Evolutionary conservation across 495 filamentous ascomycete genomes (phyloP).

Genomic region (Penicillium simplicissimum): DNA sequence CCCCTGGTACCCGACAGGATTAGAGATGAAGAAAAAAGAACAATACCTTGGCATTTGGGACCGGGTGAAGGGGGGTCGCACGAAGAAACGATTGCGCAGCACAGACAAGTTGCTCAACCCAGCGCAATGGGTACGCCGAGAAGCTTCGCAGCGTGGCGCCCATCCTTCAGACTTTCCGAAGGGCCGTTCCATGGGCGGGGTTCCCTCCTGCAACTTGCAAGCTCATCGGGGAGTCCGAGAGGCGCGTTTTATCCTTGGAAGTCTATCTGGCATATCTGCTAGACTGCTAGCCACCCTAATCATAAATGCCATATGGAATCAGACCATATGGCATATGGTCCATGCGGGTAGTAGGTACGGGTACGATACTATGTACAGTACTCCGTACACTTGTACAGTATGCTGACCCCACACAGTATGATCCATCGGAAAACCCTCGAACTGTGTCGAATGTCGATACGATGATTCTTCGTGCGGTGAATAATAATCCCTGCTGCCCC

Average conservation of each 20-base stretch:
- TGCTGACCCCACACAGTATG: neutral
- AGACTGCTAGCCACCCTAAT: too few relatives aligned
- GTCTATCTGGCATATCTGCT: too few relatives aligned
- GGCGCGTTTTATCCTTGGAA: neutral
- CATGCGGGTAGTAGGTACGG: too few relatives aligned
- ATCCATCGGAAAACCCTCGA: neutral
- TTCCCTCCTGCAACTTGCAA: neutral
- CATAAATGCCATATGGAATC: too few relatives aligned
- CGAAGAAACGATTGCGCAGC: neutral
- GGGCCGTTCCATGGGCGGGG: neutral
- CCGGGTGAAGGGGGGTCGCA: neutral
- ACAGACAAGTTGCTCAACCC: neutral
- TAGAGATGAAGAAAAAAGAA: neutral
- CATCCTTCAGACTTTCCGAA: neutral
- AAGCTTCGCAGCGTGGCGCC: constrained; percentile 8
- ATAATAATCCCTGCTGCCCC: neutral
- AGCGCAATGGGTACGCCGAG: constrained; percentile 2
- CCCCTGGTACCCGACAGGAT: too few relatives aligned
- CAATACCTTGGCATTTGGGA: neutral
- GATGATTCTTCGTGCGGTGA: neutral
- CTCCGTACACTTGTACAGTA: too few relatives aligned
- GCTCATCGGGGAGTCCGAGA: neutral
- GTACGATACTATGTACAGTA: too few relatives aligned
- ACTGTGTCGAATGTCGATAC: neutral
- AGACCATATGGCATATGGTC: too few relatives aligned